Evolutionary conservation across 225 moss, liverwort and hornwort genomes (phyloP), one percentile per base, ranked within the genome.

Genomic region (Pseudisothecium myosuroides): DNA sequence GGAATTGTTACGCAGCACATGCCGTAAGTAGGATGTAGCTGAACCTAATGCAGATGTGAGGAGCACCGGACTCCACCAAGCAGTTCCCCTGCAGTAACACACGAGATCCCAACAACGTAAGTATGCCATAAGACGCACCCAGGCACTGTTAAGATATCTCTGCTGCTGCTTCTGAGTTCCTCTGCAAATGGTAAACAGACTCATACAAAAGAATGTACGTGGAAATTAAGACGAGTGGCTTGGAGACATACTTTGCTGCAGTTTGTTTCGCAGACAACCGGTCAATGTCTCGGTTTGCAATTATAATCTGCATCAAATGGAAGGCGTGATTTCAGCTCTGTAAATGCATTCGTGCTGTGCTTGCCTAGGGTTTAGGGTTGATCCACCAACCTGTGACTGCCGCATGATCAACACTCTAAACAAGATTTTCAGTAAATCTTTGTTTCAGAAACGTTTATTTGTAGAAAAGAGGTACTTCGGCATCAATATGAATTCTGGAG

Each of bases 11-110:
- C 95, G 94, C 92, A 95, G 85, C 10, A 91, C 88, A 87, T 98
- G 97, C 67, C 93, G 91, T 39, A 96, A 91, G 88, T 97, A 98
- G 23, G 97, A 97, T n/a, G 92, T 63, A 13, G 96, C 96, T 71
- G 93, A 93, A 31, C 94, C 93, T 68, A 95, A 45, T 72, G 94
- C 93, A 52, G 97, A 89, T 29, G 97, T 95, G 43, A 93, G 84
- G 73, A 97, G 91, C 34, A 98, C 73, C n/a, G 96, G 94, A 50
- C 88, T 88, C 92, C 92, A 92, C 92, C 92, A 92, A 28, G n/a
- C 54, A 17, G 54, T 22, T 67, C 89, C 89, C 61, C 90, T 92
- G 47, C 4, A 66, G 59, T n/a, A 37, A 32, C 26, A 52, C 20
- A 47, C 26, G 7, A 21, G 43, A 71, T 39, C 12, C 86, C 12